Evolutionary conservation across 1,139 yeast genomes (phyloP).

Genomic region (Nadsonia commutata): DNA sequence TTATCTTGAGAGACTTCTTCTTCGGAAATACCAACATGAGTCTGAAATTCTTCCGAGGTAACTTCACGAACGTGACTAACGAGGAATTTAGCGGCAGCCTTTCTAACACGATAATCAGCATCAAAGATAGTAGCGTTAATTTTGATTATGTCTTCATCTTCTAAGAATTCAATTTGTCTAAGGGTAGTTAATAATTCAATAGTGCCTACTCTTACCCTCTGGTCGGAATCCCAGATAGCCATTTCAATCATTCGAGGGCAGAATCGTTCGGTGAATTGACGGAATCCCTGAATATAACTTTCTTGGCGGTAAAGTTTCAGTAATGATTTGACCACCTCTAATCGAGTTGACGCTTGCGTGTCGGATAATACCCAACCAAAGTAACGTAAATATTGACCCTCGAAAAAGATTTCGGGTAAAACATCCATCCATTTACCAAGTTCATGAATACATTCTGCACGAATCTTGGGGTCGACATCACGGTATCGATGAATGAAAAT

Average conservation of each 20-base stretch:
- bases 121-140: slow-evolving; percentile 34
- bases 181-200: slow-evolving; percentile 42
- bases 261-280: slow-evolving; percentile 62
- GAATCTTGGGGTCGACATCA: slow-evolving; percentile 59
- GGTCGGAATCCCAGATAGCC: slow-evolving; percentile 37
- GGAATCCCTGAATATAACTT: slow-evolving; percentile 26
- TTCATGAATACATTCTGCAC: slow-evolving; percentile 51
- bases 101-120: slow-evolving; percentile 23
- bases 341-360: slow-evolving; percentile 42
- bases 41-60: slow-evolving; percentile 5
- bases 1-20: neutral
- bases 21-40: neutral
- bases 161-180: slow-evolving; percentile 46
- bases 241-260: slow-evolving; percentile 52
- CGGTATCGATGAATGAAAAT: slow-evolving; percentile 67
- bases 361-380: slow-evolving; percentile 81
- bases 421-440: slow-evolving; percentile 56
- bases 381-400: slow-evolving; percentile 55
- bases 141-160: slow-evolving; percentile 33
- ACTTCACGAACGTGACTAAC: slow-evolving; percentile 13
- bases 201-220: slow-evolving; percentile 38
- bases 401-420: slow-evolving; percentile 58
- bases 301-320: slow-evolving; percentile 30
- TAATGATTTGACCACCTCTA: slow-evolving; percentile 47
- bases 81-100: slow-evolving; percentile 18